Conservation (phyloP, 1,284 basidiomycete species). For the Ustilago shanxiensis region DNA sequence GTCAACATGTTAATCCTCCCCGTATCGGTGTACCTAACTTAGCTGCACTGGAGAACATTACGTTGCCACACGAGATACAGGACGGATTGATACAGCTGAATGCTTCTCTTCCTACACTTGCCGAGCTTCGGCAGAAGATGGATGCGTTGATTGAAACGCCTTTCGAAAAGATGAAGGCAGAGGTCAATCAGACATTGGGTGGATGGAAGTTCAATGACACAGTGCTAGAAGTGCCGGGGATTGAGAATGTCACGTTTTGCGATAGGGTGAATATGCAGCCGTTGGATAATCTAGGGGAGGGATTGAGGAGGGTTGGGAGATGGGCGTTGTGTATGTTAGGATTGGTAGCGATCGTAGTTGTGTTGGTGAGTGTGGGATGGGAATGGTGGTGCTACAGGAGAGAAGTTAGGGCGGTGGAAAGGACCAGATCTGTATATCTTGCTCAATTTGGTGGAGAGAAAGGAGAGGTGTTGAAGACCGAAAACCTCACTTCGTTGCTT, state of each 20-base stretch:
- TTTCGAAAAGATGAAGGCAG: slow-evolving; percentile 49
- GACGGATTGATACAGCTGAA: slow-evolving; percentile 82
- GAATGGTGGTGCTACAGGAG: slow-evolving; percentile 58
- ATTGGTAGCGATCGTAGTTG: slow-evolving; percentile 36
- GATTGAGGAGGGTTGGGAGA: slow-evolving; percentile 26
- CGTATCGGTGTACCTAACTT: slow-evolving; percentile 68
- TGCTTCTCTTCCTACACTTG: slow-evolving; percentile 81
- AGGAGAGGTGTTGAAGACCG: slow-evolving; percentile 19
- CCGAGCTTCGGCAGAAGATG: slow-evolving; percentile 80
- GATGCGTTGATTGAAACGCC: slow-evolving; percentile 72
- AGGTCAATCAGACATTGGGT: slow-evolving; percentile 53
- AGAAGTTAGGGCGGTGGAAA: slow-evolving; percentile 38
- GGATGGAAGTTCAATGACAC: slow-evolving; percentile 49
- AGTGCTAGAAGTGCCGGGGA: slow-evolving; percentile 42
- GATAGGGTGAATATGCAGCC: slow-evolving; percentile 47
- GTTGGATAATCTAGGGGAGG: slow-evolving; percentile 50
- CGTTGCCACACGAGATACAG: slow-evolving; percentile 83
- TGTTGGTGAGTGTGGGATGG: slow-evolving; percentile 23
- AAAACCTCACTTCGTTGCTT: slow-evolving; percentile 44
- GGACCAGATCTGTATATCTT: slow-evolving; percentile 44
- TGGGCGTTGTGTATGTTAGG: slow-evolving; percentile 38
- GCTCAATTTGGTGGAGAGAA: slow-evolving; percentile 8
- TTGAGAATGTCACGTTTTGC: slow-evolving; percentile 49
- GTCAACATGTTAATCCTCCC: slow-evolving; percentile 45
- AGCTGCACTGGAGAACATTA: slow-evolving; percentile 80